These are phyloP conservation scores for Porphyridium purpureum DNA, from an alignment of 23 red algal genomes.

Conservation along the genomic window DNA sequence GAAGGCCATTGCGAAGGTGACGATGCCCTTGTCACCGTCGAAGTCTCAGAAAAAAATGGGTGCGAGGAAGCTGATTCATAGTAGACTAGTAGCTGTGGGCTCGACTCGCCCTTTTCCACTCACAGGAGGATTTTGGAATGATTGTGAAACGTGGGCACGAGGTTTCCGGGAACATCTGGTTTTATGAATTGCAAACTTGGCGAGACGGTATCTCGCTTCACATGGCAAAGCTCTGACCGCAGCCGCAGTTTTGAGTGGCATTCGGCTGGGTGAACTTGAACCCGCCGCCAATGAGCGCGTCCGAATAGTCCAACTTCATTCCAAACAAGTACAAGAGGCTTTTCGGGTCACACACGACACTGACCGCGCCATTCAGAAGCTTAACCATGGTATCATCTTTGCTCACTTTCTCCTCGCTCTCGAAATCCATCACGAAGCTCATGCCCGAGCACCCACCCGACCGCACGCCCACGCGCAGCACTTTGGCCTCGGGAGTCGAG, in stretches of 20 bases:
- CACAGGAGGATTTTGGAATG: too few species aligned
- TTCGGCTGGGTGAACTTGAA: neutral
- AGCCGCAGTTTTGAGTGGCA: neutral
- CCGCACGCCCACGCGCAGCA: neutral
- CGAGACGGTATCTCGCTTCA: too few species aligned
- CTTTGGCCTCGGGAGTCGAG: neutral
- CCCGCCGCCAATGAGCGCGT: neutral
- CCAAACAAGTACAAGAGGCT: constrained; percentile 2
- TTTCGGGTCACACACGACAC: neutral
- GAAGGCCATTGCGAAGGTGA: too few species aligned
- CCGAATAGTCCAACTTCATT: neutral
- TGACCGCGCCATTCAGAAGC: too few species aligned
- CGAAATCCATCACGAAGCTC: neutral
- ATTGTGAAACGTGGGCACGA: too few species aligned
- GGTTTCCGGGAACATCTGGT: too few species aligned
- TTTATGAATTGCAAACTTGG: too few species aligned
- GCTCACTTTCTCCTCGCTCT: neutral
- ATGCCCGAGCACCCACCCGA: neutral
- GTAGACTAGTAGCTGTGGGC: too few species aligned
- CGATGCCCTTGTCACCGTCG: too few species aligned
- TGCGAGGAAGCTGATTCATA: too few species aligned
- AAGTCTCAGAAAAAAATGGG: too few species aligned
- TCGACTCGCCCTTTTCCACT: too few species aligned
- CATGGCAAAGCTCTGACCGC: neutral
- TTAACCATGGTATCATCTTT: neutral